phyloP scores from a whole-genome alignment of 495 filamentous ascomycete genomes.

The Pyrenula aspistea region DNA sequence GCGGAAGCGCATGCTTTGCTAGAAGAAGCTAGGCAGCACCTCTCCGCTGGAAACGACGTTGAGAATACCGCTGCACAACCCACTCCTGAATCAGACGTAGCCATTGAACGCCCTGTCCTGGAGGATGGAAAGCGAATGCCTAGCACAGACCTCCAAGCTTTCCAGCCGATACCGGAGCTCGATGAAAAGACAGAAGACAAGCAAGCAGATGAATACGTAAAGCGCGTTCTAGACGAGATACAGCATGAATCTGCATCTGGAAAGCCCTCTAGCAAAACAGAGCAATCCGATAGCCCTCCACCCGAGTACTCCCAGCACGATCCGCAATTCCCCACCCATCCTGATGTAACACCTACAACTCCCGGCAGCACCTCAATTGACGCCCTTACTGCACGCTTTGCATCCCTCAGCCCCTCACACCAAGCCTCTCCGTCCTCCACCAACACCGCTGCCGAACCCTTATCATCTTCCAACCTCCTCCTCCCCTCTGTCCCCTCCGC shows the following conservation, averaged over 20 bases:
- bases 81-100: neutral
- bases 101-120: neutral
- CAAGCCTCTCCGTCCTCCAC: neutral
- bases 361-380: neutral
- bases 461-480: conserved; percentile 11
- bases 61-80: neutral
- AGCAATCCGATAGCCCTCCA: neutral
- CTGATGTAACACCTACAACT: neutral
- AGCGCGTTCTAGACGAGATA: conserved; percentile 12
- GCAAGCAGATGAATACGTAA: conserved; percentile 2
- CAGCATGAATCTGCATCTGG: neutral
- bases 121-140: neutral
- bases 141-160: neutral
- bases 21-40: conserved; percentile 13
- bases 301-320: neutral
- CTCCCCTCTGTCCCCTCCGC: conserved; percentile 43
- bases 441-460: neutral
- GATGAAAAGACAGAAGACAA: neutral
- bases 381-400: neutral
- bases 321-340: neutral
- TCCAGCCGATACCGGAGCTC: neutral
- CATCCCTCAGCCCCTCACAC: neutral
- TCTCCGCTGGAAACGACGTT: neutral
- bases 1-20: conserved; percentile 15
- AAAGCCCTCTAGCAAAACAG: neutral